Conservation (phyloP, 805 yeast genomes). For the Candida palmyrensis region DNA sequence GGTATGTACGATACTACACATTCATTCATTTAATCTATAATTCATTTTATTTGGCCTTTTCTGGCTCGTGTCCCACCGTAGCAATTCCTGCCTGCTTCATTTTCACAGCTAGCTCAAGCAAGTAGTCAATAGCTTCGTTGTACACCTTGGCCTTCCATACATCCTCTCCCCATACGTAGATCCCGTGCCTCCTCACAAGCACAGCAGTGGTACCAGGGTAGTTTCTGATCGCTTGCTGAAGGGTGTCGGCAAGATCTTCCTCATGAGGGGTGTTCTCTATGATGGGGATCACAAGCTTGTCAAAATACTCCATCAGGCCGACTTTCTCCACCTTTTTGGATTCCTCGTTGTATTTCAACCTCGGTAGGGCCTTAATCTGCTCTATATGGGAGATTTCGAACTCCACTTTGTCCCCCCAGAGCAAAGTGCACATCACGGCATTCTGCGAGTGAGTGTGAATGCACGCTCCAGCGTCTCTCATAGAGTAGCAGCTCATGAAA, state of each 20-base stretch:
- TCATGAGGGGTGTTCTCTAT: conserved; percentile 89
- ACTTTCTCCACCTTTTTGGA: conserved; percentile 45
- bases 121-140: conserved; percentile 89
- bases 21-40: background rate
- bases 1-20: background rate
- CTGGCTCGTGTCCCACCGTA: conserved; percentile 23
- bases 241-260: conserved; percentile 67
- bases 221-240: conserved; percentile 56
- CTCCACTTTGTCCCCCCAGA: conserved; percentile 56
- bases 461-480: conserved; percentile 82
- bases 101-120: conserved; percentile 78
- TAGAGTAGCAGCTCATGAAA: conserved; percentile 64
- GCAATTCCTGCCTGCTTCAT: conserved; percentile 71
- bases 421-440: conserved; percentile 75
- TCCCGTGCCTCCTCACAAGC: conserved; percentile 87
- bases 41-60: too few species aligned
- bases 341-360: conserved; percentile 23
- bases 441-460: conserved; percentile 91
- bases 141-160: conserved; percentile 91
- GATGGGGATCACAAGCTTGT: conserved; percentile 79
- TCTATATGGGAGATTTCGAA: conserved; percentile 79
- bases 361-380: conserved; percentile 89
- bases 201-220: conserved; percentile 84
- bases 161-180: conserved; percentile 93
- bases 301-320: conserved; percentile 68